phyloP scores from a whole-genome alignment of 768 basidiomycete species.

The Albatrellus ellisii region DNA sequence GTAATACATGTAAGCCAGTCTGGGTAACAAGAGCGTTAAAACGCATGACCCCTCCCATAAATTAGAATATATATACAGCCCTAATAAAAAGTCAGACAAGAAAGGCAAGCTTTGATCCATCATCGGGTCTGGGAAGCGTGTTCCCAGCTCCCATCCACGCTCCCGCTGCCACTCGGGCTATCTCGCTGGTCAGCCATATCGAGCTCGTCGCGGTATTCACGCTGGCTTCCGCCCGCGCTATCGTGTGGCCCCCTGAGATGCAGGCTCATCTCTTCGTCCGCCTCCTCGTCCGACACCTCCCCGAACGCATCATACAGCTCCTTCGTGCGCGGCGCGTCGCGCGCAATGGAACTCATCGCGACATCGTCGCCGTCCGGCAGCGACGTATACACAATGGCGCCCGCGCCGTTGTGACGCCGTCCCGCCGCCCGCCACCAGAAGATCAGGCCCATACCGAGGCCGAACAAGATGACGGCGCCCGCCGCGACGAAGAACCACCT shows the following conservation, averaged over 20 bases:
- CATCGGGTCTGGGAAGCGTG: constrained; percentile 39
- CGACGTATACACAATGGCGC: too few relatives aligned
- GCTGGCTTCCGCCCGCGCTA: constrained; percentile 22
- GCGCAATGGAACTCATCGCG: constrained; percentile 60
- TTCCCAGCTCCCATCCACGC: constrained; percentile 65
- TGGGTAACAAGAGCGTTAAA: background rate
- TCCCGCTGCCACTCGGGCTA: constrained; percentile 31
- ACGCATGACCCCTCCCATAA: background rate
- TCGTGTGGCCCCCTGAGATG: constrained; percentile 23
- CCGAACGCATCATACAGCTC: constrained; percentile 97
- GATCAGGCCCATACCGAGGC: constrained; percentile 53
- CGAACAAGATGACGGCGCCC: constrained; percentile 69
- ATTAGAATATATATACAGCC: background rate
- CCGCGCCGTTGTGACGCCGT: constrained; percentile 26
- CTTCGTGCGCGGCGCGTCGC: constrained; percentile 38
- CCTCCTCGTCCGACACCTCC: constrained; percentile 71
- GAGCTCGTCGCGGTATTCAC: constrained; percentile 44
- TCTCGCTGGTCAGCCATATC: constrained; percentile 12
- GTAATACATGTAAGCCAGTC: constrained; percentile 2
- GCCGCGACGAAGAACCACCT: constrained; percentile 87
- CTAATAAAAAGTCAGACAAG: background rate
- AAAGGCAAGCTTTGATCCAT: constrained; percentile 9
- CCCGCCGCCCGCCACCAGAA: constrained; percentile 59
- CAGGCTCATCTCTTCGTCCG: constrained; percentile 59
- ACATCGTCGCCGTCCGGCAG: constrained; percentile 56